phyloP scores from a whole-genome alignment of 164 flowering plant species.

The Brasenia schreberi region DNA sequence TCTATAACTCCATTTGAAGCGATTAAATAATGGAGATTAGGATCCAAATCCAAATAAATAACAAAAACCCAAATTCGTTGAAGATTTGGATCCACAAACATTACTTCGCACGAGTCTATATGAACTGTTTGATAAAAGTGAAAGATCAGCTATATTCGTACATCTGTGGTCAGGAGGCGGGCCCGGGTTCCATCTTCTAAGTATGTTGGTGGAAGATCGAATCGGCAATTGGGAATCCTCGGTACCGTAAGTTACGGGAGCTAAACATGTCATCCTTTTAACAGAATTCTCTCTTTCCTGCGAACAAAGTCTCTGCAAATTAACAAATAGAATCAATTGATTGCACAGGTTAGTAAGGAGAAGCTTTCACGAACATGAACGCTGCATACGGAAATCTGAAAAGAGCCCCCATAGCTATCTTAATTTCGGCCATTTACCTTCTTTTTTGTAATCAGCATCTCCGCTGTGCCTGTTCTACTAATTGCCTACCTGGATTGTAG shows the following conservation, averaged over 20 bases:
- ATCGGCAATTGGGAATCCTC: conserved; percentile 57
- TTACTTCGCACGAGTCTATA: no score
- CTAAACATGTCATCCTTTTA: conserved; percentile 42
- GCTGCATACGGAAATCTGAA: not conserved
- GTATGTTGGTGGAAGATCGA: conserved; percentile 44
- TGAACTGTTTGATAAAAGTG: no score
- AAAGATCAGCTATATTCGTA: conserved; percentile 9
- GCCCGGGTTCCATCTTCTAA: conserved; percentile 56
- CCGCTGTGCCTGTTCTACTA: no score
- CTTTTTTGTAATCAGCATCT: no score
- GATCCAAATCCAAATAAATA: no score
- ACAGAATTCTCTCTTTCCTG: conserved; percentile 69
- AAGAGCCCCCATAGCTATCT: not conserved
- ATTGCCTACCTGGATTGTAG: no score
- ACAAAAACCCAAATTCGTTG: no score
- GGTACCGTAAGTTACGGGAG: conserved; percentile 28
- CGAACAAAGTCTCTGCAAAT: conserved; percentile 60
- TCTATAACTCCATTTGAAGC: no score
- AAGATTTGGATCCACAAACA: no score
- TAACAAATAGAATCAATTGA: not conserved
- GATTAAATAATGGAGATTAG: no score
- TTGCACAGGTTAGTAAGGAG: not conserved
- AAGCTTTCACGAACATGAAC: not conserved
- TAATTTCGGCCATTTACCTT: no score
- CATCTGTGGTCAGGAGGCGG: conserved; percentile 43